phyloP scores from a whole-genome alignment of 306 rosid species.

The Aeschynomene evenia region DNA sequence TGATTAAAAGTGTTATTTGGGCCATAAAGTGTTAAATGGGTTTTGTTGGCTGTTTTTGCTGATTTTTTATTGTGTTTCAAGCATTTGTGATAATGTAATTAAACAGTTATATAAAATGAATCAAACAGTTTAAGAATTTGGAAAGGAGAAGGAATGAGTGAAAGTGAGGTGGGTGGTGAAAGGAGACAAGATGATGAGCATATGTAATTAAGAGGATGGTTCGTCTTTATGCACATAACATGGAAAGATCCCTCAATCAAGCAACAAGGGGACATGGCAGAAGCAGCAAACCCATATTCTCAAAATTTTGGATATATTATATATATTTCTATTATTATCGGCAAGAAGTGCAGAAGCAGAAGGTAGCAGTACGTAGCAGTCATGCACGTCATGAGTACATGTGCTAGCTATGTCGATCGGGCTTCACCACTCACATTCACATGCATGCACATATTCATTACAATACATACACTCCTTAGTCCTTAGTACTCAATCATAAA shows the following conservation, averaged over 20 bases:
- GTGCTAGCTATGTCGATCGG: too few species aligned
- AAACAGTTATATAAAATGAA: too few species aligned
- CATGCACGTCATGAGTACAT: slow-evolving; percentile 72
- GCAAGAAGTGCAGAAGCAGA: too few species aligned
- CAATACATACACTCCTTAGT: not conserved
- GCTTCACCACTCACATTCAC: slow-evolving; percentile 70
- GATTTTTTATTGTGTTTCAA: too few species aligned
- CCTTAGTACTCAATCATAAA: too few species aligned
- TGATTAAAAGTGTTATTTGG: too few species aligned
- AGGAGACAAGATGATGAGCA: slow-evolving; percentile 49
- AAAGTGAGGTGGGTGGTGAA: not conserved
- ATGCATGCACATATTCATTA: not conserved
- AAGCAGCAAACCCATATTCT: slow-evolving; percentile 42
- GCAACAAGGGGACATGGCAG: slow-evolving; percentile 46
- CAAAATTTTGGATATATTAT: slow-evolving; percentile 44
- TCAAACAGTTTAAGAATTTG: too few species aligned
- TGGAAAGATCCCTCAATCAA: slow-evolving; percentile 63
- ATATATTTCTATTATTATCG: too few species aligned
- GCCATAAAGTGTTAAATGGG: too few species aligned
- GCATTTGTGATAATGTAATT: too few species aligned
- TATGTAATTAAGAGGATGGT: too few species aligned
- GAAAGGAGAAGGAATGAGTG: not conserved
- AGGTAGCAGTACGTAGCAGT: slow-evolving; percentile 21
- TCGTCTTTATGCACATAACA: slow-evolving; percentile 48
- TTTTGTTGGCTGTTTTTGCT: too few species aligned